phyloP scores from a whole-genome alignment of 345 rosid species.

The Toxicodendron radicans region DNA sequence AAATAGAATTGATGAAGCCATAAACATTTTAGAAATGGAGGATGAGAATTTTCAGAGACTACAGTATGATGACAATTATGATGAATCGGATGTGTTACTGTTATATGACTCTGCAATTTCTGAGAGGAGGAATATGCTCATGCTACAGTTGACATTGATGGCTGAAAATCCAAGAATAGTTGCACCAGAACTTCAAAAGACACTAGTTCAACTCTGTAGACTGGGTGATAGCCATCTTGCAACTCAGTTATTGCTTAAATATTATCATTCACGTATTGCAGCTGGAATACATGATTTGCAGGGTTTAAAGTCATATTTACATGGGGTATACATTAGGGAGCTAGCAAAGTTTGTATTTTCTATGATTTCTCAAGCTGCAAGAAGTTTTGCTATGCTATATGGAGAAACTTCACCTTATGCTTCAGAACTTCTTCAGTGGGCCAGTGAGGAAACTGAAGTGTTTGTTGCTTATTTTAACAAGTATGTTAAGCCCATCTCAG shows the following conservation, averaged over 20 bases:
- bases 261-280: slow-evolving; percentile 52
- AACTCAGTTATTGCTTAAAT: slow-evolving; percentile 46
- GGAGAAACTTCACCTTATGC: slow-evolving; percentile 45
- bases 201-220: slow-evolving; percentile 47
- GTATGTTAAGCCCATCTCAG: slow-evolving; percentile 44
- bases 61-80: slow-evolving; percentile 20
- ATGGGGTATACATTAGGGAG: slow-evolving; percentile 40
- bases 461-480: slow-evolving; percentile 35
- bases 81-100: slow-evolving; percentile 22
- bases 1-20: slow-evolving; percentile 50
- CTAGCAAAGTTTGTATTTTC: slow-evolving; percentile 55
- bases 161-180: slow-evolving; percentile 54
- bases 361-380: slow-evolving; percentile 61
- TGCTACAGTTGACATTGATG: slow-evolving; percentile 32
- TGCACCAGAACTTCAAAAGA: slow-evolving; percentile 56
- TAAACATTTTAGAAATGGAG: slow-evolving; percentile 40
- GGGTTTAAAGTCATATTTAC: slow-evolving; percentile 26
- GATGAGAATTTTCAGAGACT: slow-evolving; percentile 36
- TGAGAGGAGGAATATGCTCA: slow-evolving; percentile 42
- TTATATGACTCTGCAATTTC: slow-evolving; percentile 38
- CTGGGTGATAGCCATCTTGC: slow-evolving; percentile 46
- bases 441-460: slow-evolving; percentile 42
- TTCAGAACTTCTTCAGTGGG: slow-evolving; percentile 53
- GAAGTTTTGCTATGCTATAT: slow-evolving; percentile 45
- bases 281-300: slow-evolving; percentile 38